Base-by-base conservation (phyloP, 495 filamentous ascomycete genomes). In the Aspergillus ostianus region DNA sequence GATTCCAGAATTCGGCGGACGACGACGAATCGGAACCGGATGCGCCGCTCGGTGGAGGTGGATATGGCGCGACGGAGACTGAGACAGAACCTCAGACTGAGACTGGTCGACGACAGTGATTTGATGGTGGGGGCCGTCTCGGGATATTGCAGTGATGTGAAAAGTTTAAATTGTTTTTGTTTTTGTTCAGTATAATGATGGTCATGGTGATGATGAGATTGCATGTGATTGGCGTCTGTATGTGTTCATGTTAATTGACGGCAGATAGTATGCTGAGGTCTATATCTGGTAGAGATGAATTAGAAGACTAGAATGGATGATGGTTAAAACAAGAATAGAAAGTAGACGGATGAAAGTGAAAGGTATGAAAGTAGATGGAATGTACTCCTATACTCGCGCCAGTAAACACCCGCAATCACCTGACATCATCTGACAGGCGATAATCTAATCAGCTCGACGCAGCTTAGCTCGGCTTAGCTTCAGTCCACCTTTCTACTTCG, bases 1-100 rank as follows among this genome's bases (percentile, higher is more conserved):
- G 90, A 0, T 90, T 90, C 55, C 76, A 74, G n/a, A 75, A 70
- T 26, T 66, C 70, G 26, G 64, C 64, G 0, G 72, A 72, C 18
- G 59, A 64, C 7, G 73, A 73, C 17, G 67, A 69, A 9, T 49
- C 65, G 9, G 58, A 57, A 6, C 20, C 44, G 7, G 61, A 70
- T 44, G 66, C 60, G 6, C 32, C 49, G 10, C 2, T 6, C 47
- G 17, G 36, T 23, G 52, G 20, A 20, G 20, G 17, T 6, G 47
- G 47, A 26, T 59, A 59, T 53, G 72, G 46, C 27, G 47, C 30
- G 6, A 30, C n/a, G 6, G 53, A 49, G 19, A 41, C 57, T 59
- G 64, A 47, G 13, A 41, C 9, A n/a, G 21, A 32, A 20, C 26
- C 21, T 26, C 36, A 41, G 36, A 10, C 36, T 12, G 13, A 41